Evolutionary conservation across 176 grass and related monocot genomes (phyloP).

Genomic region (Oryza australiensis): DNA sequence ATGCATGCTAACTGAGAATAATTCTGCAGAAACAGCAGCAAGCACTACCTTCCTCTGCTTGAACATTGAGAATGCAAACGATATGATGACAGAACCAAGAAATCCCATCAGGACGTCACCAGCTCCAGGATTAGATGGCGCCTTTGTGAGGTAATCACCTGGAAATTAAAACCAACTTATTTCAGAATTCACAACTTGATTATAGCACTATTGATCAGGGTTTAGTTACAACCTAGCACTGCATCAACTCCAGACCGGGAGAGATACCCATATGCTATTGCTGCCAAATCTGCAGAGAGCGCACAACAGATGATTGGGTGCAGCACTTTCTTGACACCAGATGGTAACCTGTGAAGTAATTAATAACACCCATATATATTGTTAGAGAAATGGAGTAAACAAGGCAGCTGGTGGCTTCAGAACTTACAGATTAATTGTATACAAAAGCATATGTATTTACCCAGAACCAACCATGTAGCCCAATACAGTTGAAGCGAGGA

Average conservation of each 20-base stretch:
- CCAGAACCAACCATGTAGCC: slow-evolving; percentile 95
- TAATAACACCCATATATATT: neutral
- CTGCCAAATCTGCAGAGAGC: slow-evolving; percentile 74
- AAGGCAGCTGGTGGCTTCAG: neutral
- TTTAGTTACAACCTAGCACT: slow-evolving; percentile 72
- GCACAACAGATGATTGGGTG: slow-evolving; percentile 92
- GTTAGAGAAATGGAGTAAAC: neutral
- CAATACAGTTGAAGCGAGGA: slow-evolving; percentile 77
- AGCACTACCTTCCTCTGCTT: slow-evolving; percentile 80
- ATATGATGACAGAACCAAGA: slow-evolving; percentile 94
- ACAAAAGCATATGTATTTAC: slow-evolving; percentile 46
- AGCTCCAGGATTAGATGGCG: slow-evolving; percentile 83
- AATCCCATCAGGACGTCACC: slow-evolving; percentile 94
- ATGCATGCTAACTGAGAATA: neutral
- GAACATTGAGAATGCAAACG: slow-evolving; percentile 97
- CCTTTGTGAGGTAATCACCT: slow-evolving; percentile 91
- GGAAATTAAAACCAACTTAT: slow-evolving; percentile 15
- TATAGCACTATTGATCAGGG: neutral
- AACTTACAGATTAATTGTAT: slow-evolving; percentile 19
- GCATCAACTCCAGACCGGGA: slow-evolving; percentile 64
- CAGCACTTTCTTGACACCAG: slow-evolving; percentile 65
- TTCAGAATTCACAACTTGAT: slow-evolving; percentile 10
- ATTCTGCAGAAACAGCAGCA: neutral
- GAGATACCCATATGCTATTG: slow-evolving; percentile 56
- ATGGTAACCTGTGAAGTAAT: slow-evolving; percentile 63